phyloP scores from a whole-genome alignment of 345 rosid genomes.

The Hypericum perforatum region DNA sequence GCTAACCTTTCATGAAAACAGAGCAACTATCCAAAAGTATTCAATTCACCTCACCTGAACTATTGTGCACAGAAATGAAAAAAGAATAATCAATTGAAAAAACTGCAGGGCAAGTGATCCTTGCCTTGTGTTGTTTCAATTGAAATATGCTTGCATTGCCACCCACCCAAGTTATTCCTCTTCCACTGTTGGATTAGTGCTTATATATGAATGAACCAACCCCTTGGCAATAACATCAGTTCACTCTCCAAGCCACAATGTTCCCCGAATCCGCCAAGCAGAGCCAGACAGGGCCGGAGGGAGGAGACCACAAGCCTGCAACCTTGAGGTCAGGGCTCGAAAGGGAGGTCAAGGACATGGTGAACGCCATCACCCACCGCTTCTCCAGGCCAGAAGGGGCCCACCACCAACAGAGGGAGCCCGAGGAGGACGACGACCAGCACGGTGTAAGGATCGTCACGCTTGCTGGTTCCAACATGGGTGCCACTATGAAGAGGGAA shows the following conservation, averaged over 20 bases:
- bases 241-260: conserved; percentile 17
- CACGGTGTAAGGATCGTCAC: conserved; percentile 46
- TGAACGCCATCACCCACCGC: conserved; percentile 32
- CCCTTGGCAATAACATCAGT: no score
- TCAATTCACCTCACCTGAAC: no score
- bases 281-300: conserved; percentile 14
- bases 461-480: conserved; percentile 66
- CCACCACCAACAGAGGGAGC: conserved; percentile 24
- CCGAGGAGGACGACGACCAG: conserved; percentile 8
- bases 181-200: no score
- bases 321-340: conserved; percentile 8
- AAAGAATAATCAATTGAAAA: no score
- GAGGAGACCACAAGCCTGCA: conserved; percentile 13
- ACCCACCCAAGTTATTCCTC: no score
- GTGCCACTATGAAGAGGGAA: conserved; percentile 67
- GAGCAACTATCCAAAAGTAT: no score
- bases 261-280: conserved; percentile 22
- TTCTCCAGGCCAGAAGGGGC: conserved; percentile 24
- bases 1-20: no score
- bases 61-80: no score
- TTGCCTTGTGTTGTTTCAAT: no score
- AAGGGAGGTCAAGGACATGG: conserved; percentile 37
- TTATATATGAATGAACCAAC: no score
- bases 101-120: no score
- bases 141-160: no score